Percentiles rank a stretch among this genome's conserved stretches.
Conservation (phyloP, 2,329 filamentous ascomycete genomes). For the Aspergillus vadensis region DNA sequence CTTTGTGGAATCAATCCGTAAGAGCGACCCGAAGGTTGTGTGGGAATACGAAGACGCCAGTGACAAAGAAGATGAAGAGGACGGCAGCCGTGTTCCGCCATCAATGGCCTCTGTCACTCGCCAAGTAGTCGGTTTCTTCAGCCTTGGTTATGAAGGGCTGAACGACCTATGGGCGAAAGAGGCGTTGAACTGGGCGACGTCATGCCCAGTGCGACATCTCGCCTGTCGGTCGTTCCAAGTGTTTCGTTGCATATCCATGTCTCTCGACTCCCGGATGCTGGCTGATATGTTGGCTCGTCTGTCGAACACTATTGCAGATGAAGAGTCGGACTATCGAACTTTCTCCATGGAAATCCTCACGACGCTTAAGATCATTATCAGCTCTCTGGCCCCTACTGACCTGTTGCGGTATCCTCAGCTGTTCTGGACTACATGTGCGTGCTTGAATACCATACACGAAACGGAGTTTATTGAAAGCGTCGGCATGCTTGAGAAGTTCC, state of each 20-base stretch:
- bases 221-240: conserved; percentile 97
- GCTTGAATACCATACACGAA: conserved; percentile 95
- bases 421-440: conserved; percentile 97
- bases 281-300: conserved; percentile 94
- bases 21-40: conserved; percentile 79
- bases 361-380: conserved; percentile 87
- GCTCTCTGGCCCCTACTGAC: conserved; percentile 75
- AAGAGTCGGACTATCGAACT: conserved; percentile 89
- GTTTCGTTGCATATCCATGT: conserved; percentile 89
- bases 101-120: conserved; percentile 84
- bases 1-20: conserved; percentile 82
- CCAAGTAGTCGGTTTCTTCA: conserved; percentile 82
- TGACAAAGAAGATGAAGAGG: conserved; percentile 70
- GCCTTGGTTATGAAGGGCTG: conserved; percentile 78
- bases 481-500: conserved; percentile 83
- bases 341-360: conserved; percentile 98
- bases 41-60: conserved; percentile 96
- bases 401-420: conserved; percentile 89
- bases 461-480: conserved; percentile 89
- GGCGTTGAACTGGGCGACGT: conserved; percentile 92
- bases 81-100: conserved; percentile 76
- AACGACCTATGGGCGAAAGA: conserved; percentile 90
- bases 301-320: conserved; percentile 95
- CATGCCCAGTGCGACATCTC: conserved; percentile 90
- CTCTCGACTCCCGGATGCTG: conserved; percentile 88